Evolutionary conservation across 495 filamentous ascomycete species (phyloP).

Genomic region (Thozetella sp.): DNA sequence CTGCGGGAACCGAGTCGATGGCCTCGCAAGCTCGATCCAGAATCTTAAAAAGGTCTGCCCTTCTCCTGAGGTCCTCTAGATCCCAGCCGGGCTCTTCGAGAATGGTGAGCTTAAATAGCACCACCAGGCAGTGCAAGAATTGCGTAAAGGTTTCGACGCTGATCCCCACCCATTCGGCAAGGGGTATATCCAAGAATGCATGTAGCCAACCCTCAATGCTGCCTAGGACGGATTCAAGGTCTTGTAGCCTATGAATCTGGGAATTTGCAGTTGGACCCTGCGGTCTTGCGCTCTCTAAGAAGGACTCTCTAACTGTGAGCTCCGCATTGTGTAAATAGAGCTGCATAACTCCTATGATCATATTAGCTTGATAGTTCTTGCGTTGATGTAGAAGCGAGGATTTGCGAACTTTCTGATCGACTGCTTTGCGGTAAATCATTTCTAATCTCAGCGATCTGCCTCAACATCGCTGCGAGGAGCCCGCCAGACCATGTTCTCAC

Average conservation of each 20-base stretch:
- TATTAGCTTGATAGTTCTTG: slow-evolving; percentile 10
- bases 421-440: slow-evolving; percentile 14
- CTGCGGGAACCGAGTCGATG: slow-evolving; percentile 6
- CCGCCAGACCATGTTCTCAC: background rate
- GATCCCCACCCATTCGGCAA: slow-evolving; percentile 30
- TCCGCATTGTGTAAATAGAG: slow-evolving; percentile 13
- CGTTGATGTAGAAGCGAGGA: slow-evolving; percentile 13
- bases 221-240: slow-evolving; percentile 26
- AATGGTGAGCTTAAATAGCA: slow-evolving; percentile 42
- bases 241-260: slow-evolving; percentile 14
- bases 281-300: background rate
- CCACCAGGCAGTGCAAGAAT: slow-evolving; percentile 38
- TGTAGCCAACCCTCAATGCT: slow-evolving; percentile 40
- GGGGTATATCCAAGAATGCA: slow-evolving; percentile 31
- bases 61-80: slow-evolving; percentile 12
- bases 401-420: slow-evolving; percentile 3
- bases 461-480: slow-evolving; percentile 11
- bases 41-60: slow-evolving; percentile 16
- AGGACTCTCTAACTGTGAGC: background rate
- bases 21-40: slow-evolving; percentile 14
- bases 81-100: slow-evolving; percentile 32
- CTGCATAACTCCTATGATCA: slow-evolving; percentile 12
- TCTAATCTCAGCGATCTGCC: slow-evolving; percentile 14
- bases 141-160: slow-evolving; percentile 41
- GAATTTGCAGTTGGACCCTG: background rate